These are phyloP conservation scores for Sicyos edulis DNA, from an alignment of 306 rosid species.

Conservation along the genomic window DNA sequence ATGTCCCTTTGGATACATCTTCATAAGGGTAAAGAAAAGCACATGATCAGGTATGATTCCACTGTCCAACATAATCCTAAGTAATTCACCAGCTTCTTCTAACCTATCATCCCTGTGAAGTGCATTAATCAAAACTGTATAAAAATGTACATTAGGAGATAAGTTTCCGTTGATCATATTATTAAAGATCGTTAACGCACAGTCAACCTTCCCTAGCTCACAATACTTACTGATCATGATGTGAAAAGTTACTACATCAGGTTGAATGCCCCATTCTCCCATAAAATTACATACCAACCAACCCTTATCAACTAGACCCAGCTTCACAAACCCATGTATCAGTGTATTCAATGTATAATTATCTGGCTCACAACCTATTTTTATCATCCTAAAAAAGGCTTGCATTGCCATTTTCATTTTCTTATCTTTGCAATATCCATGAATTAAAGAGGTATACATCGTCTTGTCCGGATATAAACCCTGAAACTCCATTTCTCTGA, in stretches of 20 bases:
- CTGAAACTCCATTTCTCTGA: conserved; percentile 36
- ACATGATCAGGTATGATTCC: conserved; percentile 46
- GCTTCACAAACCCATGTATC: conserved; percentile 36
- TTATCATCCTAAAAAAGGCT: conserved; percentile 38
- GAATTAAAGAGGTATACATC: conserved; percentile 42
- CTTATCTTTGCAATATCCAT: conserved; percentile 33
- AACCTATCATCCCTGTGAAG: conserved; percentile 32
- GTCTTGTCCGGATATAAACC: conserved; percentile 33
- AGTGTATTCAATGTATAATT: conserved; percentile 31
- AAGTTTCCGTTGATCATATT: conserved; percentile 28
- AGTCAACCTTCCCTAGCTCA: conserved; percentile 27
- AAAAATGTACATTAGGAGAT: conserved; percentile 31
- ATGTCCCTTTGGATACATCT: conserved; percentile 25
- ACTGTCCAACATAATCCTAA: conserved; percentile 24
- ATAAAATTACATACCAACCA: conserved; percentile 32
- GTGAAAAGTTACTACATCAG: conserved; percentile 32
- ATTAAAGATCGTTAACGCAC: conserved; percentile 30
- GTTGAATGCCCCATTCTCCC: conserved; percentile 38
- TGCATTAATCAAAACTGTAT: conserved; percentile 34
- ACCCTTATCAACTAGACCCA: conserved; percentile 36
- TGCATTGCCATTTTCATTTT: conserved; percentile 44
- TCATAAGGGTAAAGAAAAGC: conserved; percentile 31
- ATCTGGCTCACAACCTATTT: conserved; percentile 38
- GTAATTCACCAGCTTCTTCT: conserved; percentile 24
- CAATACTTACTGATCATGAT: conserved; percentile 36